Base-by-base conservation (phyloP, 106 monocot genomes). In the Phalaenopsis equestris region DNA sequence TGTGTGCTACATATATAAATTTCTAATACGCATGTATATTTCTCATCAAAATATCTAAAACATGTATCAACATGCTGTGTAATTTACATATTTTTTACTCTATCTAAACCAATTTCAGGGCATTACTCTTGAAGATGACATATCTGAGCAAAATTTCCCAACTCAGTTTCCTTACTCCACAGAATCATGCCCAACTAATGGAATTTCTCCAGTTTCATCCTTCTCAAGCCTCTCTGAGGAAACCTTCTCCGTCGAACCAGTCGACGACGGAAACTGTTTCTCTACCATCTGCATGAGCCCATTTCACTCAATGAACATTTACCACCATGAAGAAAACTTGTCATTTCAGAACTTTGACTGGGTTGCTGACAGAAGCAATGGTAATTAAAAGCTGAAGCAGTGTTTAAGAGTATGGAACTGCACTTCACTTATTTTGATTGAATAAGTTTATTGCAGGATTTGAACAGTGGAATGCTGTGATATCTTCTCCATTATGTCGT, bases 171-270 rank as follows among this genome's bases (percentile, higher is more conserved):
- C 47, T 52, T 76, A 30, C 52, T 76, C 49, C 49, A 36, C 46
- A 42, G 76, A 76, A 47, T 76, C 76, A 76, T 49, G 49, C 49
- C 76, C 12, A 30, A 76, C 24, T 12, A 42, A 76, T 49, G 76
- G 76, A 21, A 76, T 76, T 24, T 76, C 76, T 76, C 76, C 76
- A 3, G 76, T 76, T 76, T 76, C 76, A 76, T 76, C 76, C 17
- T 76, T 42, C 30, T 39, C 46, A 49, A 76, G 36, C 30, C 49
- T 76, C 48, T 11, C 47, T 7, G 76, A 76, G 8, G 76, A 76
- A 49, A 24, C 48, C 12, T 48, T 49, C 42, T 76, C 49, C 1
- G 49, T 49, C 14, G 76, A 49, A 19, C 49, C 4, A 11, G 3
- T 30, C 21, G 42, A 49, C 21, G 42, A 49, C 12, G 4, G 12